Evolutionary conservation across 2,329 filamentous ascomycete genomes (phyloP), one percentile per base, ranked within the genome.

Genomic region (Colletotrichum gigasporum): DNA sequence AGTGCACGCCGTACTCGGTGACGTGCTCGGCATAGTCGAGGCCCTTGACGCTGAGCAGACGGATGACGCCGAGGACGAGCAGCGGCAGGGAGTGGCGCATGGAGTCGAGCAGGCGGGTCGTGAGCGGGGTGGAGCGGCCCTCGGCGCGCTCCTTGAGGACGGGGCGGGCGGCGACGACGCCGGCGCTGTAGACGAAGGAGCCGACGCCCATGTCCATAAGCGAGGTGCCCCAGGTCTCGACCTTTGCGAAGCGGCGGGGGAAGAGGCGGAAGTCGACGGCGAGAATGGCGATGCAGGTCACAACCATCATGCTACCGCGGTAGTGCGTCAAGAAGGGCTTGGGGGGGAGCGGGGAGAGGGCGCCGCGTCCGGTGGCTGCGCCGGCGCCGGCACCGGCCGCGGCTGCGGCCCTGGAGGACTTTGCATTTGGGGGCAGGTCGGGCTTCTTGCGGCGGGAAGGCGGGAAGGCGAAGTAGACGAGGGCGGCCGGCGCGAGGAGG

Each of bases 221-320:
- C n/a, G 95, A 98, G 1, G 95, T 97, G 57, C 96, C 96, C 93
- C 96, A 99, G n/a, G 93, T 97, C 79, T 99, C 96, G 2, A 97
- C 96, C 81, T 99, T 99, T 61, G 94, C 96, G 75, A 98, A 98
- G 30, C 96, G 90, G 26, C 96, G 88, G 2, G 96, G 96, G 72
- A 99, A 99, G 63, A 97, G 84, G 16, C 85, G 89, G 75, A 99
- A 99, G 78, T 99, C 96, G 53, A 99, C 96, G 14, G 96, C 96
- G n/a, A 99, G 85, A 70, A 99, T 98, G 54, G 93, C 92, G 45
- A 96, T 80, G 73, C 93, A 96, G 7, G 96, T 99, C 69, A 92
- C 85, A 52, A 97, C 85, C 84, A 99, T 89, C 94, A 99, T 97
- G 51, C 89, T 88, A 2, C 93, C 94, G 56, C 96, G 90, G 74